phyloP scores from a whole-genome alignment of 2,329 filamentous ascomycete genomes.

The Venturia carpophila region DNA sequence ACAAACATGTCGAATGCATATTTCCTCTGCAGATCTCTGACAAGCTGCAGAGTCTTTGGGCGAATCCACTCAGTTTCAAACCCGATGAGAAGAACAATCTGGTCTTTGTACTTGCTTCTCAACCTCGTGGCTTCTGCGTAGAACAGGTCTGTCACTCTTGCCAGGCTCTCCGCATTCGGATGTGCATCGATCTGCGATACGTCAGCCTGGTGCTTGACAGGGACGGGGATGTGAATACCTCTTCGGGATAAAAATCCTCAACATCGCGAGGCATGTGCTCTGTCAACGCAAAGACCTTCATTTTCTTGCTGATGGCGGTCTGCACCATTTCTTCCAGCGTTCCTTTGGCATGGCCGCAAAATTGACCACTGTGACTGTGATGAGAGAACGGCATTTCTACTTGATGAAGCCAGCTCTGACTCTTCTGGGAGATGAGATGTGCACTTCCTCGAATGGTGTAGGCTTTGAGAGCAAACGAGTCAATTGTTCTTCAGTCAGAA shows the following conservation, averaged over 20 bases:
- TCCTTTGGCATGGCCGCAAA: conserved; percentile 86
- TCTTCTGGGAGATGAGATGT: not conserved
- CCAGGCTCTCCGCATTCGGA: conserved; percentile 35
- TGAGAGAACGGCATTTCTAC: conserved; percentile 87
- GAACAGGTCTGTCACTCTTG: conserved; percentile 60
- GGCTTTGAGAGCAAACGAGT: not conserved
- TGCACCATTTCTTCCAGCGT: conserved; percentile 75
- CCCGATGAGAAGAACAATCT: conserved; percentile 75
- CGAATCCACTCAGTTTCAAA: conserved; percentile 95
- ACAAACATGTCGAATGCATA: conserved; percentile 80
- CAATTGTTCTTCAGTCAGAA: not conserved
- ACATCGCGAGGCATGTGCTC: conserved; percentile 88
- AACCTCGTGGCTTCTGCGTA: conserved; percentile 67
- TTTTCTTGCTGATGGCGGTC: conserved; percentile 67
- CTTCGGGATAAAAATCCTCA: conserved; percentile 85
- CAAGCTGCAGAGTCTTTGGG: conserved; percentile 52
- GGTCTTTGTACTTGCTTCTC: conserved; percentile 57
- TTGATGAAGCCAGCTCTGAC: not conserved
- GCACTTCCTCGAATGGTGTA: not conserved
- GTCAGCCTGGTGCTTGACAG: conserved; percentile 8
- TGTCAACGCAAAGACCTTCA: conserved; percentile 77
- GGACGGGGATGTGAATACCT: conserved; percentile 43
- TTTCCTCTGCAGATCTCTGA: conserved; percentile 50
- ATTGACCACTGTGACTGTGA: conserved; percentile 96
- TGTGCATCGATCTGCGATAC: conserved; percentile 40